Evolutionary conservation across 331 rosid genomes (phyloP).

Genomic region (Quercus tomentella): DNA sequence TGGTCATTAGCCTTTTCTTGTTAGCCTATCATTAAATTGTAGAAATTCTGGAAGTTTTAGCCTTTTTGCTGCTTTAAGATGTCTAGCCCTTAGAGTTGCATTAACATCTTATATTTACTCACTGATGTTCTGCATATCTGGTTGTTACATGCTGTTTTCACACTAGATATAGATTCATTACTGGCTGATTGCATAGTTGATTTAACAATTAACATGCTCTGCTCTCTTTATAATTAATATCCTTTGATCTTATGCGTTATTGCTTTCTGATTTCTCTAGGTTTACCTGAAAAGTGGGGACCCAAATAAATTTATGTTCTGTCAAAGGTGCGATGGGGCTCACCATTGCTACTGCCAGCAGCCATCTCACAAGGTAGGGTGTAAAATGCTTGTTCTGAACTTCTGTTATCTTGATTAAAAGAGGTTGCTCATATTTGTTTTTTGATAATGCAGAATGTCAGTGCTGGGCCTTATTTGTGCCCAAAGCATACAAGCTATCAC

Average conservation of each 20-base stretch:
- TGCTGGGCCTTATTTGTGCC: conserved; percentile 91
- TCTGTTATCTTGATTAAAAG: conserved; percentile 2
- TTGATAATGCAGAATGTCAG: conserved; percentile 77
- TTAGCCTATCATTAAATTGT: neutral
- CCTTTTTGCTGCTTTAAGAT: neutral
- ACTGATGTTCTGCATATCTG: neutral
- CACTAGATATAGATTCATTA: conserved; percentile 1
- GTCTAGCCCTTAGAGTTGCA: neutral
- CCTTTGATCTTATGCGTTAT: neutral
- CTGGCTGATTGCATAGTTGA: conserved; percentile 5
- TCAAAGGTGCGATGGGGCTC: conserved; percentile 96
- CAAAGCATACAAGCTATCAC: conserved; percentile 90
- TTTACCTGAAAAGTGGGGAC: conserved; percentile 93
- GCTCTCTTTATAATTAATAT: conserved; percentile 5
- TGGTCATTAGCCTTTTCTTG: too few species aligned
- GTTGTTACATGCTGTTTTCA: too few species aligned
- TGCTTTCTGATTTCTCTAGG: conserved; percentile 43
- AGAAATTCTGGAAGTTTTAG: neutral
- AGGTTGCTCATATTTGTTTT: conserved; percentile 21
- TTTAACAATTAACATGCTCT: neutral
- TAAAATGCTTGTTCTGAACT: conserved; percentile 8
- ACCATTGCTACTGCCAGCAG: conserved; percentile 95
- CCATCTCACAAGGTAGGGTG: conserved; percentile 90
- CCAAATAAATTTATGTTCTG: conserved; percentile 98
- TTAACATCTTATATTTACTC: neutral